Evolutionary conservation across 805 yeast species (phyloP).

Genomic region (Sugiyamaella boreocaroliniensis): DNA sequence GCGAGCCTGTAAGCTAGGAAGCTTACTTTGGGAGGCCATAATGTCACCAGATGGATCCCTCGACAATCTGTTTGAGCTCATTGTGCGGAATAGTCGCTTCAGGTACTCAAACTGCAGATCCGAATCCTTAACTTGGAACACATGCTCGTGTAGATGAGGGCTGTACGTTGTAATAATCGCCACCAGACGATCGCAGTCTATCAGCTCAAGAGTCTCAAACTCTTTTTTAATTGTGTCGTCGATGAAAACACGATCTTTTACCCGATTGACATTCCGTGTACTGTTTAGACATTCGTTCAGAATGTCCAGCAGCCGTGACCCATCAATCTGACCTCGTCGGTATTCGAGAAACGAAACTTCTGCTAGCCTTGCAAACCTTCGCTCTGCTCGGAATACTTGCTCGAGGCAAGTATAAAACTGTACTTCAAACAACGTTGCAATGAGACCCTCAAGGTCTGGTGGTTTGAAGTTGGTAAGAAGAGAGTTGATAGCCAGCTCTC

Average conservation of each 20-base stretch:
- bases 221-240: constrained; percentile 26
- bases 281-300: constrained; percentile 17
- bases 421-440: constrained; percentile 47
- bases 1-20: constrained; percentile 15
- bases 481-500: constrained; percentile 71
- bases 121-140: constrained; percentile 28
- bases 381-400: constrained; percentile 48
- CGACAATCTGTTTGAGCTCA: constrained; percentile 2
- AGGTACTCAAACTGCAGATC: constrained; percentile 24
- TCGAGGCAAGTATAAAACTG: constrained; percentile 54
- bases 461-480: constrained; percentile 63
- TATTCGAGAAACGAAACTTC: constrained; percentile 42
- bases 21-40: neutral
- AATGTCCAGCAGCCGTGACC: constrained; percentile 11
- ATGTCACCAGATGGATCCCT: neutral
- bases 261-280: neutral
- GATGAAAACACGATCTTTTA: constrained; percentile 20
- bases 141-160: constrained; percentile 37
- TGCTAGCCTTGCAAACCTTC: constrained; percentile 46
- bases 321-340: neutral
- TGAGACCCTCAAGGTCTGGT: constrained; percentile 41
- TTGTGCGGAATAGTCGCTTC: constrained; percentile 14
- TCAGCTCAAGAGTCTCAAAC: constrained; percentile 23
- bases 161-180: constrained; percentile 32
- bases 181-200: constrained; percentile 35